Percentiles rank a stretch among this genome's conserved stretches.
phyloP scores from a whole-genome alignment of 2,329 filamentous ascomycete species.

The Sporothrix brasiliensis region DNA sequence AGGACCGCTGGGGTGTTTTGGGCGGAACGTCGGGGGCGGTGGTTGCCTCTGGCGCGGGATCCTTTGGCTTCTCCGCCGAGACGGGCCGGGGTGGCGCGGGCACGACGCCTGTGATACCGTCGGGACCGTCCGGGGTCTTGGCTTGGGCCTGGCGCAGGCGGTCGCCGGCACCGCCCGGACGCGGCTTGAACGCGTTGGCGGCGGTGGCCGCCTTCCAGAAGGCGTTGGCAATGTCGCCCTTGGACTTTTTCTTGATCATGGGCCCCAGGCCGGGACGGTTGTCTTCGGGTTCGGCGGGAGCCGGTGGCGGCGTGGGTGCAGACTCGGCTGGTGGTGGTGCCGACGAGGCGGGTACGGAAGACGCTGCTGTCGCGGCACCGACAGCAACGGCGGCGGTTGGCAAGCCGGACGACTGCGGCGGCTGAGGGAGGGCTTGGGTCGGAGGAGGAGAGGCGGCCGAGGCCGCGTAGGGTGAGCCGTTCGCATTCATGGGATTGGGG shows the following conservation, averaged over 20 bases:
- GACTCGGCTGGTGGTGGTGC: conserved; percentile 15
- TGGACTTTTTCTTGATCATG: conserved; percentile 81
- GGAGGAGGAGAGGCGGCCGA: conserved; percentile 28
- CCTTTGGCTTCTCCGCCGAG: conserved; percentile 45
- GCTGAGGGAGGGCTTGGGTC: conserved; percentile 27
- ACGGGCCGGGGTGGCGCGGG: conserved; percentile 67
- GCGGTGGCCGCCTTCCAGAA: conserved; percentile 80
- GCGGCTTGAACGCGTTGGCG: conserved; percentile 77
- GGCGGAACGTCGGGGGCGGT: conserved; percentile 39
- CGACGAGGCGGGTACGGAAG: neutral
- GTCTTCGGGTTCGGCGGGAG: conserved; percentile 43
- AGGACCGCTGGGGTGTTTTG: conserved; percentile 42
- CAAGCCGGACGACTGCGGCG: conserved; percentile 8
- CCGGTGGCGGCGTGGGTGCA: conserved; percentile 28
- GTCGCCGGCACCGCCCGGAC: conserved; percentile 83
- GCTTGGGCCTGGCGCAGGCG: conserved; percentile 66
- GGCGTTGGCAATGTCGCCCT: conserved; percentile 71
- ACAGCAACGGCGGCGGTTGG: neutral
- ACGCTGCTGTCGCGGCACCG: neutral
- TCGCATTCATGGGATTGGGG: conserved; percentile 31
- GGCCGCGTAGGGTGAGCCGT: conserved; percentile 24
- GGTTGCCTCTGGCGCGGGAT: conserved; percentile 38
- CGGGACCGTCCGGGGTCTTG: conserved; percentile 64
- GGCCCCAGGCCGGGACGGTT: conserved; percentile 77
- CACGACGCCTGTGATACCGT: conserved; percentile 88